phyloP scores from a whole-genome alignment of 106 monocot genomes.

The Dendrobium nobile region DNA sequence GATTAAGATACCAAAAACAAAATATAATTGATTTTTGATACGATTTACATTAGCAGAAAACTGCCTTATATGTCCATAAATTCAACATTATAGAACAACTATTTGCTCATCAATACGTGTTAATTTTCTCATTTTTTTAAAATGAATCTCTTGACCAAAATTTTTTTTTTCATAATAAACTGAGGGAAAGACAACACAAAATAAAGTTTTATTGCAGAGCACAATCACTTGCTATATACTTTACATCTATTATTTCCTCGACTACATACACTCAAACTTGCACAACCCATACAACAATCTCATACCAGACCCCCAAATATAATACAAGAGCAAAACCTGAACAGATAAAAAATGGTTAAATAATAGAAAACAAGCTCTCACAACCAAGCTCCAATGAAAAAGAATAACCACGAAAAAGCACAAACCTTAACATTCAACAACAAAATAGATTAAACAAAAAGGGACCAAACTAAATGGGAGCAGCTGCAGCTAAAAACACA shows the following conservation, averaged over 20 bases:
- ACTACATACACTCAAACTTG: no score
- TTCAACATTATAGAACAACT: no score
- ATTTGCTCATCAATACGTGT: no score
- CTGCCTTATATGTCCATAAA: no score
- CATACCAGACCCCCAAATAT: not conserved
- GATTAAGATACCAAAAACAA: no score
- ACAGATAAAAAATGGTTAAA: not conserved
- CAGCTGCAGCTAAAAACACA: slow-evolving; percentile 64
- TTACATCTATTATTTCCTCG: not conserved
- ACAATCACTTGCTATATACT: not conserved
- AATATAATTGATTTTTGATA: no score
- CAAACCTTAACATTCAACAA: not conserved
- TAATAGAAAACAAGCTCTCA: slow-evolving; percentile 31
- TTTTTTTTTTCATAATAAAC: no score
- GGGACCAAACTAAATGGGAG: slow-evolving; percentile 26
- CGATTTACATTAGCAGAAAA: no score
- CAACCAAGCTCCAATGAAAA: slow-evolving; percentile 14
- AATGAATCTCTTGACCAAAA: no score
- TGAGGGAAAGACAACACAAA: not conserved
- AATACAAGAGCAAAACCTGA: not conserved
- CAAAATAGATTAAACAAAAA: not conserved
- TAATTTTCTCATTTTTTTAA: no score
- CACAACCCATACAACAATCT: not conserved
- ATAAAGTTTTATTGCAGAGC: not conserved
- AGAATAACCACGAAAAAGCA: not conserved